These are phyloP conservation scores for Podila verticillata DNA, from an alignment of 192 early-diverging fungal genomes.

Conservation along the genomic window DNA sequence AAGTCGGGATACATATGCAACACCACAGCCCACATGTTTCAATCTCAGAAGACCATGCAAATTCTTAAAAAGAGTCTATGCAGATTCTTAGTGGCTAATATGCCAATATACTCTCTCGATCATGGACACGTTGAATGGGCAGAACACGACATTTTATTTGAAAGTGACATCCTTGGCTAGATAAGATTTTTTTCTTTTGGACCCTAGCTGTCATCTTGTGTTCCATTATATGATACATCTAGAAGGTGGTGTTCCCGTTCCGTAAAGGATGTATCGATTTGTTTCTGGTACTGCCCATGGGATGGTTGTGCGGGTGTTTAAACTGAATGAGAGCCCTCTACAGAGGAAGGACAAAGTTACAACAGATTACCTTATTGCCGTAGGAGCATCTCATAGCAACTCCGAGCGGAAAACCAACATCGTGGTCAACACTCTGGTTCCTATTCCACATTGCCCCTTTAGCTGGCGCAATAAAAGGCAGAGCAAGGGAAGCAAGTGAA, in stretches of 20 bases:
- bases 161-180: not conserved
- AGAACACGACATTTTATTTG: not conserved
- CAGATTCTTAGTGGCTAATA: conserved; percentile 5
- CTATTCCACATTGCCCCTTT: not conserved
- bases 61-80: conserved; percentile 2
- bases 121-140: conserved; percentile 5
- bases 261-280: not conserved
- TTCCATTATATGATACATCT: too few species aligned
- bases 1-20: conserved; percentile 4
- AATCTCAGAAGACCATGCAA: not conserved
- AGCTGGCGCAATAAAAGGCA: conserved; percentile 6
- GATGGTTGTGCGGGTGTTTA: not conserved
- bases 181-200: conserved; percentile 1
- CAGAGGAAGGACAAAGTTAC: not conserved
- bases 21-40: not conserved
- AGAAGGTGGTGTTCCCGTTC: conserved; percentile 5
- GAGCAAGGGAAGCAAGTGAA: too few species aligned
- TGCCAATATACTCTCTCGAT: not conserved
- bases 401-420: conserved; percentile 1
- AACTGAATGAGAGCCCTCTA: not conserved
- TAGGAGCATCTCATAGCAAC: not conserved
- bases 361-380: not conserved
- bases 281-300: not conserved
- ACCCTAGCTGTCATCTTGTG: too few species aligned
- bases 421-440: conserved; percentile 6